Percentiles rank a stretch among this genome's conserved stretches.
These are phyloP conservation scores for Kwoniella mangroviensis DNA, from an alignment of 768 basidiomycete genomes.

Conservation along the genomic window DNA sequence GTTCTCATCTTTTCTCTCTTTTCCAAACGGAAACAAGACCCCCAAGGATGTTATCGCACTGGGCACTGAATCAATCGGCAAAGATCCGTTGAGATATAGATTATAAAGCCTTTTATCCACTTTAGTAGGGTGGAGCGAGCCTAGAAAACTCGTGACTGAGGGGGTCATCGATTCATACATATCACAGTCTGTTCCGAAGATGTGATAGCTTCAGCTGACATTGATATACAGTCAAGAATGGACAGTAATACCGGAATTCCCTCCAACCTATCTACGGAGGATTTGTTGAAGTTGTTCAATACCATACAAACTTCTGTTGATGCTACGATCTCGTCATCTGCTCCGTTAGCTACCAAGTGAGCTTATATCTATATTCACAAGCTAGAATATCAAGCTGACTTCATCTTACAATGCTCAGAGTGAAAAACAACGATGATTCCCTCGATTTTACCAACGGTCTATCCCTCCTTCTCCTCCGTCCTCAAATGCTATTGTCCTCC, in stretches of 20 bases:
- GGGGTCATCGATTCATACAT: slow-evolving; percentile 12
- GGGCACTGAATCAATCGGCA: slow-evolving; percentile 53
- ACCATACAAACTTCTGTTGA: slow-evolving; percentile 38
- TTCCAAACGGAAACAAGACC: background rate
- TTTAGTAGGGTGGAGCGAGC: slow-evolving; percentile 56
- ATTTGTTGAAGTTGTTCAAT: slow-evolving; percentile 26
- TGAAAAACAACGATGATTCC: slow-evolving; percentile 29
- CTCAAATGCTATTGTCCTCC: slow-evolving; percentile 80
- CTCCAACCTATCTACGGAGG: slow-evolving; percentile 23
- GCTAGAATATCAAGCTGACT: background rate
- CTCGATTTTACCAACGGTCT: slow-evolving; percentile 65
- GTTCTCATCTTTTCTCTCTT: too few relatives aligned
- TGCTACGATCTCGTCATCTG: slow-evolving; percentile 38
- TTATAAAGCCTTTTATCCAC: slow-evolving; percentile 49
- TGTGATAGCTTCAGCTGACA: background rate
- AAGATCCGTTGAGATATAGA: slow-evolving; percentile 33
- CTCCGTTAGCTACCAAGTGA: slow-evolving; percentile 38
- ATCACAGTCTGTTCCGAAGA: background rate
- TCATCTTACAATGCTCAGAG: slow-evolving; percentile 21
- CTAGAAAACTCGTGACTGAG: slow-evolving; percentile 60
- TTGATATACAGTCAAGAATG: slow-evolving; percentile 6
- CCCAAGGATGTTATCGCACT: slow-evolving; percentile 55
- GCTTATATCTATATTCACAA: background rate
- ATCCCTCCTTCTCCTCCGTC: slow-evolving; percentile 86
- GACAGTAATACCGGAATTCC: slow-evolving; percentile 19